A percentile compares a stretch with the other conserved stretches of the same genome.
phyloP scores from a whole-genome alignment of 2,329 filamentous ascomycete species.

The Diaporthe sp. region DNA sequence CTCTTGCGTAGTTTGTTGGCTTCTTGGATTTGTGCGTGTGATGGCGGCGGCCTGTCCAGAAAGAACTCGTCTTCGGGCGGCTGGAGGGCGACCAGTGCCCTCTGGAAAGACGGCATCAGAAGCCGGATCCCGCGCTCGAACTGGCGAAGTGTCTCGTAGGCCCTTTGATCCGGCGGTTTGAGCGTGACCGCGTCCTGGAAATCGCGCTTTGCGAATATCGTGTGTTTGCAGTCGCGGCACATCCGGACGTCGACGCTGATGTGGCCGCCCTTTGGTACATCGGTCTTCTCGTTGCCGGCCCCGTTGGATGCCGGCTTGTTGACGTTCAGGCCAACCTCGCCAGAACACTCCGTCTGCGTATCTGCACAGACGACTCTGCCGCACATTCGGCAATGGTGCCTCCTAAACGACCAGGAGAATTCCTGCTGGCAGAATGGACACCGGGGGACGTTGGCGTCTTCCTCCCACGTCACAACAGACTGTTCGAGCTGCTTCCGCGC shows the following conservation, averaged over 20 bases:
- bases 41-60: conserved; percentile 57
- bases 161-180: conserved; percentile 80
- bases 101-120: conserved; percentile 87
- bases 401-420: conserved; percentile 92
- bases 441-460: conserved; percentile 81
- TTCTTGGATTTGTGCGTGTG: conserved; percentile 80
- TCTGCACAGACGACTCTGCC: conserved; percentile 95
- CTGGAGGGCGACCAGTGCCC: conserved; percentile 79
- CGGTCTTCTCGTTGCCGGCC: conserved; percentile 57
- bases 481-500: conserved; percentile 88
- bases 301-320: conserved; percentile 43
- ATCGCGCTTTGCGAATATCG: conserved; percentile 76
- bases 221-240: conserved; percentile 86
- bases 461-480: conserved; percentile 94
- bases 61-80: conserved; percentile 56
- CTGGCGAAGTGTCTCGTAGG: conserved; percentile 86
- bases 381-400: conserved; percentile 95
- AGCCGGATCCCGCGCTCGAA: conserved; percentile 89
- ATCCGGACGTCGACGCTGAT: conserved; percentile 87
- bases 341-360: conserved; percentile 84
- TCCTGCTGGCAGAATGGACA: conserved; percentile 98
- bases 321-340: conserved; percentile 84
- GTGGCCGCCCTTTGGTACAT: conserved; percentile 53
- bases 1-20: conserved; percentile 91
- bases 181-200: conserved; percentile 78